These are phyloP conservation scores for Pseudozyma flocculosa DNA, from an alignment of 1,284 basidiomycete genomes.

Conservation along the genomic window DNA sequence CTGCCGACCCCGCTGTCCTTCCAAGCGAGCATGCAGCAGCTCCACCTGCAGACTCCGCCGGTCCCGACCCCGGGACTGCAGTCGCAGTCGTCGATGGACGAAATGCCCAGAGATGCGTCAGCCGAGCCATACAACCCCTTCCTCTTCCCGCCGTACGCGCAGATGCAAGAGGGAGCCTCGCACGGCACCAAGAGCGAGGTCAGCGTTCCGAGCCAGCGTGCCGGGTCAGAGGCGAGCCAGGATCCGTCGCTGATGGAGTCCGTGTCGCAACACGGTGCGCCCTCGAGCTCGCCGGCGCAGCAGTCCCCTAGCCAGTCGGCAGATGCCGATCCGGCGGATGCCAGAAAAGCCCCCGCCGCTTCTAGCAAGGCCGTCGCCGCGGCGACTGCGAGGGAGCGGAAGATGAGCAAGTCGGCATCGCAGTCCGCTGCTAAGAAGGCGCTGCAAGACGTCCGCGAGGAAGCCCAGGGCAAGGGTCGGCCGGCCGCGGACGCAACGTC, in stretches of 20 bases:
- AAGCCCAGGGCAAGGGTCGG: slow-evolving; percentile 3
- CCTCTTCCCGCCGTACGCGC: slow-evolving; percentile 32
- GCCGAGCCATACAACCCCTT: slow-evolving; percentile 30
- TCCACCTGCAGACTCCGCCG: slow-evolving; percentile 35
- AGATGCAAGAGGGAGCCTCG: background rate
- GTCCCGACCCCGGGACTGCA: slow-evolving; percentile 4
- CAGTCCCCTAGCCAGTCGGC: slow-evolving; percentile 13
- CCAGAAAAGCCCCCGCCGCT: background rate
- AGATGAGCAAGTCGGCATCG: slow-evolving; percentile 19
- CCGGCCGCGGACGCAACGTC: background rate
- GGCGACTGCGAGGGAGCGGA: slow-evolving; percentile 3
- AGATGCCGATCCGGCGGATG: slow-evolving; percentile 6
- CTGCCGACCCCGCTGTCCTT: slow-evolving; percentile 28
- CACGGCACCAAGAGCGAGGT: background rate
- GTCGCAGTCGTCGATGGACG: slow-evolving; percentile 3
- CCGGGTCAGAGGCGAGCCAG: background rate
- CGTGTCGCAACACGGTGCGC: background rate
- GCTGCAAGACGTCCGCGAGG: slow-evolving; percentile 12
- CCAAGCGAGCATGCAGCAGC: slow-evolving; percentile 34
- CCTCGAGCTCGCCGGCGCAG: background rate
- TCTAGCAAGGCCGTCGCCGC: slow-evolving; percentile 11
- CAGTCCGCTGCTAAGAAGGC: slow-evolving; percentile 10
- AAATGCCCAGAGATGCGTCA: background rate
- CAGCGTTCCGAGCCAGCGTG: background rate
- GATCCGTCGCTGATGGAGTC: background rate